Evolutionary conservation across 176 grass and related monocot species (phyloP).

Genomic region (Ensete ventricosum): DNA sequence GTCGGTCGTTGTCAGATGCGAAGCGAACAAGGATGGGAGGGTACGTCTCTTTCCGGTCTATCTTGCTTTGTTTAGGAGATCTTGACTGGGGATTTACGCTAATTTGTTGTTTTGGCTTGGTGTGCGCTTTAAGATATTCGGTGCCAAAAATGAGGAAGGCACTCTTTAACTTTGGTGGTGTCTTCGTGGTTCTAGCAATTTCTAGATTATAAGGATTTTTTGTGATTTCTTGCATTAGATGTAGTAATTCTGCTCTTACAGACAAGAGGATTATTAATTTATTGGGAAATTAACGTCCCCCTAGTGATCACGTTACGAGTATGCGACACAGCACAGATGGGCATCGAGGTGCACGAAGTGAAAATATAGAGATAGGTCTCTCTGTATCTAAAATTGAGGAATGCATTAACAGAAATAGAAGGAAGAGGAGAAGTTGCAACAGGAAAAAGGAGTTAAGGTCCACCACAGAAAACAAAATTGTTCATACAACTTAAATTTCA

Average conservation of each 20-base stretch:
- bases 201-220: background rate
- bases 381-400: background rate
- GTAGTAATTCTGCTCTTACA: background rate
- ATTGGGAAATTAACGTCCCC: background rate
- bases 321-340: no score
- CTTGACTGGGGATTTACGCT: background rate
- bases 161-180: background rate
- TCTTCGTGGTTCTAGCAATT: background rate
- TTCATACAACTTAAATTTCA: no score
- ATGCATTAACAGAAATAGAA: background rate
- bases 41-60: conserved; percentile 23
- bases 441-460: no score
- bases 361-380: background rate
- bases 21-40: conserved; percentile 37
- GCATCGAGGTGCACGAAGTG: background rate
- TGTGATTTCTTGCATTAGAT: background rate
- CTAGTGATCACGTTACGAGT: no score
- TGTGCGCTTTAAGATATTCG: no score
- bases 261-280: background rate
- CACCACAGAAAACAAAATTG: no score
- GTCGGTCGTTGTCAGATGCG: conserved; percentile 32
- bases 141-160: no score
- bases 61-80: background rate
- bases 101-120: no score
- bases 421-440: background rate